Evolutionary conservation across 2,329 filamentous ascomycete genomes (phyloP), one percentile per base, ranked within the genome.

Genomic region (Sporothrix luriei): DNA sequence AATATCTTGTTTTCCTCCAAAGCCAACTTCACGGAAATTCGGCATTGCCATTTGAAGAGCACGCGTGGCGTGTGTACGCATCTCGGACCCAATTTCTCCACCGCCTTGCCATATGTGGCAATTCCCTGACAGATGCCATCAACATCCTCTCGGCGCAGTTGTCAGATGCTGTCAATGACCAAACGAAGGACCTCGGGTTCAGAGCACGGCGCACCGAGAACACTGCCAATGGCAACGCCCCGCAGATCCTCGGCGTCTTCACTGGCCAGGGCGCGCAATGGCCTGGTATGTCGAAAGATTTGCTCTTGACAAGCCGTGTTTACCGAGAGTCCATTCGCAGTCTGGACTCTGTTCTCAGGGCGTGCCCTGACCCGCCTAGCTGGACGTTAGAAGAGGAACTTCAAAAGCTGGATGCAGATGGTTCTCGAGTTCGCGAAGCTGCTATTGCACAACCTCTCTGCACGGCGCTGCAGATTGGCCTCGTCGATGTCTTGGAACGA

Each of bases 311-410:
- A 26, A 65, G n/a, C 43, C 21, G 9, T 33, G 51, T 19, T 64
- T 70, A 79, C 66, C 76, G 77, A 9, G 48, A 76, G 14, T 75
- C 76, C 0, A 81, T 82, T 38, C 74, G 73, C 1, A 57, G 46
- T 3, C 75, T 82, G 0, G 80, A 82, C 66, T 38, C 66, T 0
- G 71, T 78, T 33, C 75, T 79, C 21, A 69, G 72, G 43, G 43
- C 71, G 4, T 75, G 74, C 24, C 68, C 72, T n/a, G 33, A 66
- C 19, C 66, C 69, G 2, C 69, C 69, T 0, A 2, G 14, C 2
- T 40, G 74, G 72, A 64, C 62, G 19, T 3, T 68, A 62, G 52
- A 16, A 16, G 33, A 68, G 7, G 70, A 73, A 26, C 59, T 75
- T 1, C 14, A 38, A 21, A 64, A 68, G 19, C 51, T 55, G 10